Conservation (phyloP, 441 rosid species). For the Geranium incanum region DNA sequence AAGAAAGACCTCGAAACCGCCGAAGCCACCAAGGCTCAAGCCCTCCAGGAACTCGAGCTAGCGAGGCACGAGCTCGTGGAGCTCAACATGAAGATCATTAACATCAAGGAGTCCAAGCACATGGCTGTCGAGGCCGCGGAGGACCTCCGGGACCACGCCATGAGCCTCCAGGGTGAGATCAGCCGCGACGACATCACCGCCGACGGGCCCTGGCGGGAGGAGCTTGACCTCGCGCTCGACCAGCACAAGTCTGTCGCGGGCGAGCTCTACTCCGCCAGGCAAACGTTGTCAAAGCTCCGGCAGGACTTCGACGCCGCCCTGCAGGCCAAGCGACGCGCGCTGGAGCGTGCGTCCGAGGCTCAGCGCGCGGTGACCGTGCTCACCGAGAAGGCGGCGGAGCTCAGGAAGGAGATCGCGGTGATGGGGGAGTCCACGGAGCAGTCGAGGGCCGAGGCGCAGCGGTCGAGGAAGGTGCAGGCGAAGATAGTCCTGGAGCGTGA, state of each 20-base stretch:
- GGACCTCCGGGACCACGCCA: slow-evolving; percentile 25
- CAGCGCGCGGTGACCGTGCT: slow-evolving; percentile 45
- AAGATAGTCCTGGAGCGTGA: slow-evolving; percentile 66
- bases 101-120: slow-evolving; percentile 52
- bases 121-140: slow-evolving; percentile 24
- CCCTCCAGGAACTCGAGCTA: slow-evolving; percentile 66
- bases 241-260: slow-evolving; percentile 42
- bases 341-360: slow-evolving; percentile 53
- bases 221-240: slow-evolving; percentile 47
- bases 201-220: slow-evolving; percentile 43
- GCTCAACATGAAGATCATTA: slow-evolving; percentile 49
- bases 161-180: slow-evolving; percentile 63
- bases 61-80: slow-evolving; percentile 61
- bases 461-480: slow-evolving; percentile 60
- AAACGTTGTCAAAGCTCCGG: slow-evolving; percentile 57
- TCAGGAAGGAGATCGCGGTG: slow-evolving; percentile 57
- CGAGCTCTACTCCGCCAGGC: slow-evolving; percentile 70
- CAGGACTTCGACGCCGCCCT: slow-evolving; percentile 55
- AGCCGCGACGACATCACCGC: slow-evolving; percentile 33
- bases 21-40: slow-evolving; percentile 57
- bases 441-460: slow-evolving; percentile 58
- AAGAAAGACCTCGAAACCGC: slow-evolving; percentile 71
- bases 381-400: slow-evolving; percentile 57
- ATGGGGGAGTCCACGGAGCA: slow-evolving; percentile 70
- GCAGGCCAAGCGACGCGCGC: slow-evolving; percentile 53